Evolutionary conservation across 176 grass and related monocot species (phyloP).

Genomic region (Bolboschoenus planiculmis): DNA sequence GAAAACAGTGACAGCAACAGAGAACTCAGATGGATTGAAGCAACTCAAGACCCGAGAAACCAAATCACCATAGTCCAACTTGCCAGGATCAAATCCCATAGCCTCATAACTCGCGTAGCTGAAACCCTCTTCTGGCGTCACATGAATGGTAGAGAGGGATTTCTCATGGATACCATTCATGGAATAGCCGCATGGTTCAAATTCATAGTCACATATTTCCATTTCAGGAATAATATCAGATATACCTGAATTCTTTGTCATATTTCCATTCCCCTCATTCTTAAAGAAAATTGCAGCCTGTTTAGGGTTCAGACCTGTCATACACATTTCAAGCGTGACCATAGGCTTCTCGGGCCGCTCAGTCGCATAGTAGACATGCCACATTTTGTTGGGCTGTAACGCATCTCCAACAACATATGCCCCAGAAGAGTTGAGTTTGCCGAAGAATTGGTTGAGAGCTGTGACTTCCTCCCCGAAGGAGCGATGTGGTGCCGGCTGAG

Average conservation of each 20-base stretch:
- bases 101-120: slow-evolving; percentile 95
- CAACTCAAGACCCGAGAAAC: slow-evolving; percentile 52
- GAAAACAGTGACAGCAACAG: slow-evolving; percentile 71
- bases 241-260: slow-evolving; percentile 65
- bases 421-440: slow-evolving; percentile 58
- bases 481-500: slow-evolving; percentile 63
- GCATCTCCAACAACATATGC: slow-evolving; percentile 61
- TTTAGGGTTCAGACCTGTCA: slow-evolving; percentile 49
- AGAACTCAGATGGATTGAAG: slow-evolving; percentile 58
- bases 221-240: slow-evolving; percentile 82
- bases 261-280: slow-evolving; percentile 44
- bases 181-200: slow-evolving; percentile 80
- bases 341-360: slow-evolving; percentile 57
- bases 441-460: slow-evolving; percentile 61
- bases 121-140: slow-evolving; percentile 81
- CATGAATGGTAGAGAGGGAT: slow-evolving; percentile 61
- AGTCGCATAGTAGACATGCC: slow-evolving; percentile 85
- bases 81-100: slow-evolving; percentile 55
- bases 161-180: slow-evolving; percentile 66
- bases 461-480: slow-evolving; percentile 61
- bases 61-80: slow-evolving; percentile 44
- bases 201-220: slow-evolving; percentile 86
- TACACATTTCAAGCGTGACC: slow-evolving; percentile 94
- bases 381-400: slow-evolving; percentile 52
- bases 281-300: slow-evolving; percentile 77